These are phyloP conservation scores for Physcomitrellopsis africana DNA, from an alignment of 225 moss, liverwort and hornwort species.

Conservation along the genomic window DNA sequence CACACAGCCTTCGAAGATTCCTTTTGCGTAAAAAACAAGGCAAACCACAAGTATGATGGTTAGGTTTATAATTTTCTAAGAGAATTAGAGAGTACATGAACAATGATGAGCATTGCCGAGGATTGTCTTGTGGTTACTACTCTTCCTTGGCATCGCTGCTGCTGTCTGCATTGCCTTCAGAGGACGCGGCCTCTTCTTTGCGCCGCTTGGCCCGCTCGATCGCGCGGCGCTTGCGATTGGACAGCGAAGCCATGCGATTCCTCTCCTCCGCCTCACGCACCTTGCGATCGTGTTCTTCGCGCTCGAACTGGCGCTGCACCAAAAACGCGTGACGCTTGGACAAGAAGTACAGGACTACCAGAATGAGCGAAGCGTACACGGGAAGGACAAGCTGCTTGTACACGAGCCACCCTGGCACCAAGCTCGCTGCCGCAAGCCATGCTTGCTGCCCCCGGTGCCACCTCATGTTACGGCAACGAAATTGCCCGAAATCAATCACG, in stretches of 20 bases:
- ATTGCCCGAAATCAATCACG: neutral
- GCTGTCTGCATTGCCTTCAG: constrained; percentile 16
- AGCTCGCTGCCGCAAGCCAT: constrained; percentile 47
- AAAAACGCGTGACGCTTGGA: constrained; percentile 60
- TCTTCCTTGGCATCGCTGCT: constrained; percentile 35
- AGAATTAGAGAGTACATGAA: too few species aligned
- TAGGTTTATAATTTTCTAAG: too few species aligned
- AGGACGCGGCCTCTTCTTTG: constrained; percentile 24
- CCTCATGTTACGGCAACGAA: constrained; percentile 33
- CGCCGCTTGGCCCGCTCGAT: constrained; percentile 47
- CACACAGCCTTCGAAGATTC: neutral
- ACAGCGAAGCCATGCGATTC: constrained; percentile 47
- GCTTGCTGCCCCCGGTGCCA: constrained; percentile 59
- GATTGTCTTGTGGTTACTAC: neutral
- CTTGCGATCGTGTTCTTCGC: constrained; percentile 34
- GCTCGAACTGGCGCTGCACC: constrained; percentile 61
- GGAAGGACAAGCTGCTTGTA: constrained; percentile 36
- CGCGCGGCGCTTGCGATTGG: constrained; percentile 47
- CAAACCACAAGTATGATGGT: neutral
- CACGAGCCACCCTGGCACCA: constrained; percentile 50
- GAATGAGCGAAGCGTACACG: constrained; percentile 45
- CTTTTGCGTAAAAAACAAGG: neutral
- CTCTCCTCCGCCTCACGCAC: constrained; percentile 48
- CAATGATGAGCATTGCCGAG: neutral
- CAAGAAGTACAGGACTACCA: constrained; percentile 53